Percentiles rank a stretch among this genome's conserved stretches.
These are phyloP conservation scores for Heterobasidion irregulare DNA, from an alignment of 1,284 basidiomycete genomes.

Conservation along the genomic window DNA sequence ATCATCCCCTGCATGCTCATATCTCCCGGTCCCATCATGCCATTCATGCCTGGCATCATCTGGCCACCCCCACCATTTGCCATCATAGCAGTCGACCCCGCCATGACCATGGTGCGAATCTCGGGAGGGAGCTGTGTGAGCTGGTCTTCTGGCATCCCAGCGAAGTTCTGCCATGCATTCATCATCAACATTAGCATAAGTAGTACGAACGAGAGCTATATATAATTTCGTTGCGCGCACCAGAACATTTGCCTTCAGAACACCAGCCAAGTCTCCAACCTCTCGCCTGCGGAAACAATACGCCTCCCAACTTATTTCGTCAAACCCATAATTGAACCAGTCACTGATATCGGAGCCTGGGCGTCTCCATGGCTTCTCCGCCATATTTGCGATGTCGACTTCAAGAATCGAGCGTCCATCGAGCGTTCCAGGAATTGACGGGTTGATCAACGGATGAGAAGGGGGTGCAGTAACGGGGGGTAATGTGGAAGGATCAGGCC, in stretches of 20 bases:
- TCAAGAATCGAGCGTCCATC: slow-evolving; percentile 85
- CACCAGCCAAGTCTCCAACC: slow-evolving; percentile 70
- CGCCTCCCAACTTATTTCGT: slow-evolving; percentile 91
- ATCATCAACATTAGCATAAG: background rate
- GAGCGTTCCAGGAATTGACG: slow-evolving; percentile 52
- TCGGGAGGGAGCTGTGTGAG: slow-evolving; percentile 66
- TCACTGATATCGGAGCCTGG: slow-evolving; percentile 93
- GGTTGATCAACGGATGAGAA: slow-evolving; percentile 72
- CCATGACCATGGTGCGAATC: slow-evolving; percentile 77
- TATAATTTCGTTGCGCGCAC: slow-evolving; percentile 24
- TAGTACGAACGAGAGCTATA: background rate
- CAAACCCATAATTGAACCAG: slow-evolving; percentile 99
- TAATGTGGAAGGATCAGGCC: slow-evolving; percentile 53
- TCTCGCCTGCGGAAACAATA: slow-evolving; percentile 85
- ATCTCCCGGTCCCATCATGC: slow-evolving; percentile 41
- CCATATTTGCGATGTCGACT: slow-evolving; percentile 75
- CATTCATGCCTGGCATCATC: slow-evolving; percentile 49
- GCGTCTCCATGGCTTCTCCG: slow-evolving; percentile 88
- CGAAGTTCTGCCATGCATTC: slow-evolving; percentile 50
- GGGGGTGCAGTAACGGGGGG: slow-evolving; percentile 61
- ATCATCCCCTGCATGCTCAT: slow-evolving; percentile 30
- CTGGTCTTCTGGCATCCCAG: slow-evolving; percentile 77
- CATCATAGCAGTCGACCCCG: slow-evolving; percentile 68
- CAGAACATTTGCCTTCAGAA: slow-evolving; percentile 70
- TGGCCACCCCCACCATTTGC: slow-evolving; percentile 41